Conservation (phyloP, 208 protist species). For the Crithidia fasciculata region DNA sequence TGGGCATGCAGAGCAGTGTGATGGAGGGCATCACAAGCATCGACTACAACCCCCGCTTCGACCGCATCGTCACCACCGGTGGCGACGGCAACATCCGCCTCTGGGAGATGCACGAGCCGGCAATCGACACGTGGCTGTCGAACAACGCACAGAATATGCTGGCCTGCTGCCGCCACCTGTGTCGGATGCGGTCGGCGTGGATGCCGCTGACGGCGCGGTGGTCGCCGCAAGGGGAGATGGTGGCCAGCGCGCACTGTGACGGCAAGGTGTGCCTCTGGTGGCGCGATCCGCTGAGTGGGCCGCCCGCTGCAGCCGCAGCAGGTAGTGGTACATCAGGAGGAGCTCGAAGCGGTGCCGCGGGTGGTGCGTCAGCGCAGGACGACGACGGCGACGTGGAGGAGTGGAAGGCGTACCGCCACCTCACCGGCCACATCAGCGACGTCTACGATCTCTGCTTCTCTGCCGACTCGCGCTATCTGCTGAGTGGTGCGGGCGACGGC, state of each 20-base stretch:
- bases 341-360: not conserved
- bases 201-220: constrained; percentile 88
- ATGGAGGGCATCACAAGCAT: constrained; percentile 86
- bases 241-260: constrained; percentile 86
- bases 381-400: constrained; percentile 46
- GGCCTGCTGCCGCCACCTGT: constrained; percentile 67
- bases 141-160: constrained; percentile 69
- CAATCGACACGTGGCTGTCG: constrained; percentile 64
- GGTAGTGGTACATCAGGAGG: no score
- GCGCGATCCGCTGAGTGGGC: constrained; percentile 43
- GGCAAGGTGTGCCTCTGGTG: constrained; percentile 88
- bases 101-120: constrained; percentile 56
- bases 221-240: constrained; percentile 81
- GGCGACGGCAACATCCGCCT: constrained; percentile 80
- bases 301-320: not conserved
- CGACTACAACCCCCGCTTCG: constrained; percentile 56
- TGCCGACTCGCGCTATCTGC: constrained; percentile 77
- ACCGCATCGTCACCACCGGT: constrained; percentile 82
- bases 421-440: constrained; percentile 85
- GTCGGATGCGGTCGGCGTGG: constrained; percentile 61
- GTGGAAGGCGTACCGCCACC: constrained; percentile 89
- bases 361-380: not conserved
- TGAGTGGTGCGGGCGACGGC: constrained; percentile 78
- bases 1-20: constrained; percentile 69
- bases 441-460: constrained; percentile 90